Percentiles rank a stretch among this genome's conserved stretches.
Evolutionary conservation across 306 rosid genomes (phyloP).

Genomic region (Carpinus fangiana): DNA sequence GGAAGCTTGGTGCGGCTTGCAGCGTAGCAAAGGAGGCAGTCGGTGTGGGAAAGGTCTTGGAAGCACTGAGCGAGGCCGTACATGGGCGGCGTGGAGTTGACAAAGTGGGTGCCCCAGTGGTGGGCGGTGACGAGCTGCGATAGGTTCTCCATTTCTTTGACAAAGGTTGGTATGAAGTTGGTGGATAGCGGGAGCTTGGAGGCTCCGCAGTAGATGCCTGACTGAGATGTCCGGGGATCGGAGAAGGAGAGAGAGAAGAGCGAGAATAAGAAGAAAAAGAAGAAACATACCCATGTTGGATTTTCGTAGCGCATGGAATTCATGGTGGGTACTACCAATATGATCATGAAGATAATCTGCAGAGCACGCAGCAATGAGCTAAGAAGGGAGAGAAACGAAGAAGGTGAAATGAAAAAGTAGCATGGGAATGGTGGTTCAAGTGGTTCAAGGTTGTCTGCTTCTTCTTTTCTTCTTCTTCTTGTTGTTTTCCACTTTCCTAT

Average conservation of each 20-base stretch:
- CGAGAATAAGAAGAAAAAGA: conserved; percentile 16
- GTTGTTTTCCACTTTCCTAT: not conserved
- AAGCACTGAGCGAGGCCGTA: conserved; percentile 73
- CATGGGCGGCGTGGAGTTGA: conserved; percentile 50
- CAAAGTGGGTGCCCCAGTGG: conserved; percentile 45
- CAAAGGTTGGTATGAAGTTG: conserved; percentile 59
- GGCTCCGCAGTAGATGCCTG: conserved; percentile 51
- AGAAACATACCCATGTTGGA: conserved; percentile 20
- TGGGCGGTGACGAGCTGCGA: conserved; percentile 39
- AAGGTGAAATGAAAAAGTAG: no score
- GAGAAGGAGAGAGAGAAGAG: conserved; percentile 26
- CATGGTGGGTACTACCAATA: not conserved
- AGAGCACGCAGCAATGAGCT: not conserved
- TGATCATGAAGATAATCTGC: not conserved
- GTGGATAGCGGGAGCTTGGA: conserved; percentile 23
- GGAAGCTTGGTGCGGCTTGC: conserved; percentile 77
- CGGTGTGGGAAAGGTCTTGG: conserved; percentile 66
- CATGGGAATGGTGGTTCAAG: no score
- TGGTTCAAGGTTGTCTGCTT: not conserved
- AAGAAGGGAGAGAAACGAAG: not conserved
- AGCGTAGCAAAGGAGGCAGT: conserved; percentile 79
- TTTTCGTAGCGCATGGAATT: conserved; percentile 1
- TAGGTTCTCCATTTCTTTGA: conserved; percentile 62
- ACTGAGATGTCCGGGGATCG: conserved; percentile 61
- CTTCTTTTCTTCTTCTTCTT: not conserved